Evolutionary conservation across 2,329 filamentous ascomycete species (phyloP), one percentile per base, ranked within the genome.

Genomic region (Cordyceps fumosorosea): DNA sequence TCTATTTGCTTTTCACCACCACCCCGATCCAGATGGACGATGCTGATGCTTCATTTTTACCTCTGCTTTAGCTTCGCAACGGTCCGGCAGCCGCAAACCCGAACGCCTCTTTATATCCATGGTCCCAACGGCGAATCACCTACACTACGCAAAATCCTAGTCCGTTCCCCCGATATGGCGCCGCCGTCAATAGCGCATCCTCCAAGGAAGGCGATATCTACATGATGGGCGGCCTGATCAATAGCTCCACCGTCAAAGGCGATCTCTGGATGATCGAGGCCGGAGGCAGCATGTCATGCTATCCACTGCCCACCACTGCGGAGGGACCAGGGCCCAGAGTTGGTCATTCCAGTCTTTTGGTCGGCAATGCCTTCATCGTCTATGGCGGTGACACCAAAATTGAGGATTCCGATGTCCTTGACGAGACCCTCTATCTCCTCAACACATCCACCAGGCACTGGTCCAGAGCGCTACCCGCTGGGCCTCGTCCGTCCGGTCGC

Each of bases 381-480:
- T 99, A 98, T 72, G 96, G 95, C 56, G 95, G 95, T 72, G 96
- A 99, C 74, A 99, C 95, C 57, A 99, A 99, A 76, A 89, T 96
- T 72, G 92, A 97, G 61, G 95, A 98, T 71, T 85, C 86, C 37
- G 95, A 99, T 75, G 82, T 90, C 55, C 79, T 99, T 63, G 95
- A 99, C 70, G 93, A 99, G 76, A 98, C 95, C 0, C 80, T 99
- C 14, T 99, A 99, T 76, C 83, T 99, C 56, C 81, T 99, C 57
- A 99, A 99, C 77, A 99, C 95, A 56, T 97, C 95, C 65, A 98
- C 95, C 62, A 90, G 95, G 69, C 95, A 99, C 80, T 99, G 95
- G 95, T 98, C 96, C 62, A 85, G 93, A 74, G 93, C 95, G 48
- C 83, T 96, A 52, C 95, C 96, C 7, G 88, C 91, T 14, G 93